Percentiles rank a stretch among this genome's conserved stretches.
phyloP scores from a whole-genome alignment of 495 filamentous ascomycete genomes.

The Tirmania nivea region DNA sequence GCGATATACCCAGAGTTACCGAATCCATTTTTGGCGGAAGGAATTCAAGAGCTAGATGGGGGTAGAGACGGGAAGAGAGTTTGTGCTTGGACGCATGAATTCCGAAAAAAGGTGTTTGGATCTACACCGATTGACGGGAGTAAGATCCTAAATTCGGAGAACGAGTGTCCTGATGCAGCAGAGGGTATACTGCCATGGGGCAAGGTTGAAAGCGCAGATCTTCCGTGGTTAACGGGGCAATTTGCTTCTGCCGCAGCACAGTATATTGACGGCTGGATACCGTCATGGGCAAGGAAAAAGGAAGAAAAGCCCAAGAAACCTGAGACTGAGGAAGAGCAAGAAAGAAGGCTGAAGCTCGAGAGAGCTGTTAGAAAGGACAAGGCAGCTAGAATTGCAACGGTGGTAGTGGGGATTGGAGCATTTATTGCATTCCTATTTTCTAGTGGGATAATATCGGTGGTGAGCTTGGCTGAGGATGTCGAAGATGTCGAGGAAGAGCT shows the following conservation, averaged over 20 bases:
- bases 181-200: background rate
- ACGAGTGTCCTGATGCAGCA: background rate
- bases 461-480: background rate
- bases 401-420: background rate
- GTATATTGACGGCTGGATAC: background rate
- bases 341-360: background rate
- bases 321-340: background rate
- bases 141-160: background rate
- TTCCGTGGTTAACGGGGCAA: background rate
- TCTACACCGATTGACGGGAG: background rate
- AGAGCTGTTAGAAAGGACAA: background rate
- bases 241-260: background rate
- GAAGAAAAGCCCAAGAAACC: background rate
- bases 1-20: constrained; percentile 49
- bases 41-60: constrained; percentile 25
- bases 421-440: background rate
- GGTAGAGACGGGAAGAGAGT: background rate
- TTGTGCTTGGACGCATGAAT: background rate
- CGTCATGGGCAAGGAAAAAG: background rate
- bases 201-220: background rate
- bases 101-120: background rate
- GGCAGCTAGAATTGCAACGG: background rate
- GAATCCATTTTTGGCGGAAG: constrained; percentile 44
- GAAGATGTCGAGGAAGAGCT: background rate
- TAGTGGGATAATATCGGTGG: background rate